These are phyloP conservation scores for Cryomyces minteri DNA, from an alignment of 495 filamentous ascomycete genomes.

Conservation along the genomic window DNA sequence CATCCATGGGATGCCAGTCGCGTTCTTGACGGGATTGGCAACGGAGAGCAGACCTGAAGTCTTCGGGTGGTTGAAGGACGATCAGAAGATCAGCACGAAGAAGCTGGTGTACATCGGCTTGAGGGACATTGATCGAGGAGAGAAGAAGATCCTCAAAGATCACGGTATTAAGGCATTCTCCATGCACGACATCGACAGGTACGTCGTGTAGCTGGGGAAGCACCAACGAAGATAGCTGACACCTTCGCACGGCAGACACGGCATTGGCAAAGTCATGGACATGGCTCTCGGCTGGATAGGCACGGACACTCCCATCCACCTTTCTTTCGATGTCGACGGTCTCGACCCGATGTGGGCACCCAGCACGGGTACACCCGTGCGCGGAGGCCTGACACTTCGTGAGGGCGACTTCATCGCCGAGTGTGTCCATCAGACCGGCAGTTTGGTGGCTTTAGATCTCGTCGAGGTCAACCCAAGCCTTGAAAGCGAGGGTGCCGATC, in stretches of 20 bases:
- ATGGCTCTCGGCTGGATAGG: slow-evolving; percentile 93
- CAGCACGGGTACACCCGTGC: slow-evolving; percentile 85
- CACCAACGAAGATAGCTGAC: slow-evolving; percentile 1
- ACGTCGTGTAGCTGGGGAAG: slow-evolving; percentile 4
- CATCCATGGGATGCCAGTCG: slow-evolving; percentile 96
- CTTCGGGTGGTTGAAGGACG: slow-evolving; percentile 73
- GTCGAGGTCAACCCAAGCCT: slow-evolving; percentile 91
- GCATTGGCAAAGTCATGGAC: slow-evolving; percentile 91
- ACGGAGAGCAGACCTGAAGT: slow-evolving; percentile 47
- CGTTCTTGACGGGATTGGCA: slow-evolving; percentile 74
- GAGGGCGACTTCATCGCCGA: slow-evolving; percentile 98
- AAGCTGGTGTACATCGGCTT: slow-evolving; percentile 97
- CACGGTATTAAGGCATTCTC: slow-evolving; percentile 88
- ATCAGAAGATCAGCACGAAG: slow-evolving; percentile 44
- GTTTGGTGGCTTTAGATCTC: slow-evolving; percentile 78
- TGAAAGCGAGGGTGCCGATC: slow-evolving; percentile 55
- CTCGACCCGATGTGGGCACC: slow-evolving; percentile 93
- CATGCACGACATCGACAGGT: slow-evolving; percentile 96
- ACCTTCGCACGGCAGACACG: slow-evolving; percentile 35
- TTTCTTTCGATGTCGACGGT: slow-evolving; percentile 95
- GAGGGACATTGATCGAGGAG: slow-evolving; percentile 74
- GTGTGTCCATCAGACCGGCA: slow-evolving; percentile 84
- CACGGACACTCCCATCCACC: slow-evolving; percentile 82
- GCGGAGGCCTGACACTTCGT: slow-evolving; percentile 85
- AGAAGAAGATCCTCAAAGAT: slow-evolving; percentile 78